Evolutionary conservation across 1,284 basidiomycete genomes (phyloP), one percentile per base, ranked within the genome.

Genomic region (Ustilago bromivora): DNA sequence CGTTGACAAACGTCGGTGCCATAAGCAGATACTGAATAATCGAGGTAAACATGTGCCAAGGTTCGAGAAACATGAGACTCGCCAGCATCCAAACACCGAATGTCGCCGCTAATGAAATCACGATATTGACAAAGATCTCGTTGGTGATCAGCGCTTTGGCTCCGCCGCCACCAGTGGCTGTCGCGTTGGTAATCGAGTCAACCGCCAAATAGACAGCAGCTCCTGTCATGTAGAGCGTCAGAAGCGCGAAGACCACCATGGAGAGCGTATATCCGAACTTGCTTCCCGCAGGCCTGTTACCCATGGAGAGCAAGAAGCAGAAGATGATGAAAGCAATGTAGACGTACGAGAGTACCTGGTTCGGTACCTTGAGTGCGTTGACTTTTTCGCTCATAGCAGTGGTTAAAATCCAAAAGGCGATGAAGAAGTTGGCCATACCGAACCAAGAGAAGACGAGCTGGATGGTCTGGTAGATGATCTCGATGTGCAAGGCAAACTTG

Each of bases 271-370:
- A 86, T 9, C 81, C 82, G 23, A 60, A 61, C 63, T 80, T 82
- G 63, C 75, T 78, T 3, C 84, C 84, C 1, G 82, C 83, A 1
- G 85, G 85, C 28, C 85, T 64, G 49, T 86, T 86, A 35, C 85
- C 85, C 82, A 86, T 82, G 2, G 84, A 80, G 9, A 86, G 76
- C 57, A 85, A 63, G 70, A 83, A 85, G 69, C 82, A 82, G 46
- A 84, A 84, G 41, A 85, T 77, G 76, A 86, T 77, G 38, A 86
- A 79, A 11, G 82, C 83, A n/a, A 86, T 58, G 64, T 85, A 86
- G 62, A 85, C 64, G 75, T 86, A 86, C 57, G 73, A 69, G 17
- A 84, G 78, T 28, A 86, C 81, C 46, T 79, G 52, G 23, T 83
- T 79, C 9, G 84, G 84, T 1, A 85, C 59, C 38, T 78, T 70